These are phyloP conservation scores for Theobroma grandiflorum DNA, from an alignment of 441 rosid species.

Conservation along the genomic window DNA sequence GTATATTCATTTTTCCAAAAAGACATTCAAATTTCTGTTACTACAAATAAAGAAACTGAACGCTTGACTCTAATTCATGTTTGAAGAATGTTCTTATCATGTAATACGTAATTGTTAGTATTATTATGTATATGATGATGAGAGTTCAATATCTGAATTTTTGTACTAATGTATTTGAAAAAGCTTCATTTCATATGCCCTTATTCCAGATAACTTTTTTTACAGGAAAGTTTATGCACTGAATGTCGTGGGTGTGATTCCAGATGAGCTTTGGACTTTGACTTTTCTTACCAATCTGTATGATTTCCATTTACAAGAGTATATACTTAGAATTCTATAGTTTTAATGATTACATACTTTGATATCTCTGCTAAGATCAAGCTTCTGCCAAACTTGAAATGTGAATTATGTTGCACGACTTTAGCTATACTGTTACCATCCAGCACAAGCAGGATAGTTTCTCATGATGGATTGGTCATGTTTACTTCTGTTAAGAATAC, in stretches of 20 bases:
- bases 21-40: not conserved
- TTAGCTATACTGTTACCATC: not conserved
- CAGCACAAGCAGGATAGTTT: not conserved
- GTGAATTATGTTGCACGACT: not conserved
- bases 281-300: conserved; percentile 56
- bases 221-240: conserved; percentile 53
- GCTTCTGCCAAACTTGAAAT: not conserved
- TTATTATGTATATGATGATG: not conserved
- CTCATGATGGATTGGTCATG: not conserved
- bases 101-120: not conserved
- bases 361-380: not conserved
- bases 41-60: not conserved
- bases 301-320: conserved; percentile 16
- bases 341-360: not conserved
- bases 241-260: conserved; percentile 47
- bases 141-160: not conserved
- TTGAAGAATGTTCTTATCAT: conserved; percentile 10
- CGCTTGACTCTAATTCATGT: not conserved
- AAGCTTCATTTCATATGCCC: not conserved
- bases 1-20: no score
- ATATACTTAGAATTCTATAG: not conserved
- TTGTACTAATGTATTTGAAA: not conserved
- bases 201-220: not conserved
- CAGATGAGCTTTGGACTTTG: conserved; percentile 64
- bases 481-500: not conserved